Evolutionary conservation across 1,284 basidiomycete genomes (phyloP), one percentile per base, ranked within the genome.

Genomic region (Rhodotorula glutinis): DNA sequence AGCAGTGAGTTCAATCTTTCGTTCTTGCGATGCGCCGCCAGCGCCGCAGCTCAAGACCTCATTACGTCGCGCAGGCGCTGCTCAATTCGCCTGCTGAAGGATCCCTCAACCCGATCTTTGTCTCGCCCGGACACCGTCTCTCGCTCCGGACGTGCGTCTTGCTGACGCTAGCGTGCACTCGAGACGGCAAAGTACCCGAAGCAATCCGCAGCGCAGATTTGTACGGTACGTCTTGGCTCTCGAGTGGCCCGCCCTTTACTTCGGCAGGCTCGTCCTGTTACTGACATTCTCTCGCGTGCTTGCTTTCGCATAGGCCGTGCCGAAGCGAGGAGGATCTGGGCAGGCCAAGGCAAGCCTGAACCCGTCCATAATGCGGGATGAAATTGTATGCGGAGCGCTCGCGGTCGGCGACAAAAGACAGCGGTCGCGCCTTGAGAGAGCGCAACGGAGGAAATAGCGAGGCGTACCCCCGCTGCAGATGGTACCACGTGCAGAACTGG

Each of bases 91-190:
- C 69, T 0, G 61, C 64, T 43, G 47, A 27, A 4, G 66, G 52
- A n/a, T 72, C 75, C 19, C 72, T 61, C 23, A 72, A 72, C 29
- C 73, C 77, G 1, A 54, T 77, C 33, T 78, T 73, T 58, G 74
- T 78, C 51, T 77, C 76, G 8, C 53, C 75, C 1, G 77, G 76
- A 1, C 77, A 78, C 59, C 70, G 65, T 5, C 54, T 78, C 38
- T 73, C 70, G 11, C 69, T 78, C 11, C 53, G 63, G 21, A 75
- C 75, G 0, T 64, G 66, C 3, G 60, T 77, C 29, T 43, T 58
- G 13, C 57, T 78, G 11, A 60, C 69, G 1, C 63, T 76, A 33
- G 70, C 67, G 4, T 71, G 75, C 61, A 72, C 68, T 11, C 59
- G 25, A 27, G 57, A 63, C 23, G 64, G 63, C 11, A 63, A 75